Conservation (phyloP, 75 land plant genomes). For the Selaginella moellendorffii region DNA sequence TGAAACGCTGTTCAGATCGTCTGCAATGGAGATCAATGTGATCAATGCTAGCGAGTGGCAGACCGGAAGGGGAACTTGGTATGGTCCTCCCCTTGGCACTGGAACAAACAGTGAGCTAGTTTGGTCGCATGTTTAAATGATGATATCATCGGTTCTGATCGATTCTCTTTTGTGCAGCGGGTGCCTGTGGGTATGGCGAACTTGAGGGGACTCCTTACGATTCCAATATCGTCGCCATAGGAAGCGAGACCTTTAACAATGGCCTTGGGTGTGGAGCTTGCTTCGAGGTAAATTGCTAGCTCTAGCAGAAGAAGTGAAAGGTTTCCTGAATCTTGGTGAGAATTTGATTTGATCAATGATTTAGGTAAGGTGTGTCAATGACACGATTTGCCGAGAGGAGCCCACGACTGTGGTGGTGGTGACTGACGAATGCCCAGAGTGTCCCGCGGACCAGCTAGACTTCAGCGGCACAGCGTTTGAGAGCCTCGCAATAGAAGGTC, state of each 20-base stretch:
- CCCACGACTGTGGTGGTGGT: neutral
- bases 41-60: neutral
- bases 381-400: neutral
- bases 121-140: neutral
- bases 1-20: too few relatives aligned
- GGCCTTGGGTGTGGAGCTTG: neutral
- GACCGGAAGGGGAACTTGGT: neutral
- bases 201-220: neutral
- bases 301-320: too few relatives aligned
- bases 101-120: neutral
- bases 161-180: neutral
- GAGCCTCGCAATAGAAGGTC: neutral
- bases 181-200: neutral
- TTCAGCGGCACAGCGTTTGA: neutral
- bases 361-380: neutral
- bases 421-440: neutral
- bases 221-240: neutral
- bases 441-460: neutral
- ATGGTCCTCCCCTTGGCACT: neutral
- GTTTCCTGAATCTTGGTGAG: neutral
- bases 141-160: neutral
- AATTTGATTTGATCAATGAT: neutral
- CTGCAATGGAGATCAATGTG: too few relatives aligned
- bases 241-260: neutral
- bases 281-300: neutral